Conservation (phyloP, 805 yeast genomes). For the Starmerella davenportii region DNA sequence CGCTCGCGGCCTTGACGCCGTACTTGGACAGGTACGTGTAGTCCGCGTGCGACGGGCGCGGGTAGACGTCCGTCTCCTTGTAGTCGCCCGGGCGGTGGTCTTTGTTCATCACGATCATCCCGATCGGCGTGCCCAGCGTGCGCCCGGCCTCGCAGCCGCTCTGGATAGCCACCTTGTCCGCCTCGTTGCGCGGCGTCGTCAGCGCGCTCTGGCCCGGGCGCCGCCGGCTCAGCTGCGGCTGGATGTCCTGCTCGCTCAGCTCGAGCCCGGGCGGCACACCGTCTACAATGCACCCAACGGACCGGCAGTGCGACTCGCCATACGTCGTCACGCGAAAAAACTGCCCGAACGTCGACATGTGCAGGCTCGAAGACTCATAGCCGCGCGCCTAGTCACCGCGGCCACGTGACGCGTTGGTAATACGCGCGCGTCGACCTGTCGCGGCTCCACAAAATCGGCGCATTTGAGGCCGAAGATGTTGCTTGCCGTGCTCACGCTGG, state of each 20-base stretch:
- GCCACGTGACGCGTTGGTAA: too few relatives aligned
- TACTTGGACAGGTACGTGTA: slow-evolving; percentile 81
- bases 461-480: too few relatives aligned
- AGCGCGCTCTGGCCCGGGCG: slow-evolving; percentile 92
- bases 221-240: slow-evolving; percentile 89
- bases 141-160: slow-evolving; percentile 83
- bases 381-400: too few relatives aligned
- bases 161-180: slow-evolving; percentile 82
- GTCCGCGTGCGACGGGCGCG: slow-evolving; percentile 97
- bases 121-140: slow-evolving; percentile 90
- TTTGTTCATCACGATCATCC: slow-evolving; percentile 78
- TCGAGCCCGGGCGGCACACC: slow-evolving; percentile 94
- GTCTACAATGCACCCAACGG: slow-evolving; percentile 96
- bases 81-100: slow-evolving; percentile 96
- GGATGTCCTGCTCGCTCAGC: slow-evolving; percentile 70
- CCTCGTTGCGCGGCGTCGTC: slow-evolving; percentile 89
- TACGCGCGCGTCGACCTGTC: not conserved
- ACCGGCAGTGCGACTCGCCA: slow-evolving; percentile 94
- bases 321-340: slow-evolving; percentile 69
- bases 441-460: too few relatives aligned
- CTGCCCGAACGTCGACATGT: slow-evolving; percentile 59
- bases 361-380: not conserved
- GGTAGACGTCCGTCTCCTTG: slow-evolving; percentile 83
- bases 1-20: slow-evolving; percentile 83
- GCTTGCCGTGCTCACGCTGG: not conserved